Base-by-base conservation (phyloP, 1,284 basidiomycete species). In the Puccinia hordei region DNA sequence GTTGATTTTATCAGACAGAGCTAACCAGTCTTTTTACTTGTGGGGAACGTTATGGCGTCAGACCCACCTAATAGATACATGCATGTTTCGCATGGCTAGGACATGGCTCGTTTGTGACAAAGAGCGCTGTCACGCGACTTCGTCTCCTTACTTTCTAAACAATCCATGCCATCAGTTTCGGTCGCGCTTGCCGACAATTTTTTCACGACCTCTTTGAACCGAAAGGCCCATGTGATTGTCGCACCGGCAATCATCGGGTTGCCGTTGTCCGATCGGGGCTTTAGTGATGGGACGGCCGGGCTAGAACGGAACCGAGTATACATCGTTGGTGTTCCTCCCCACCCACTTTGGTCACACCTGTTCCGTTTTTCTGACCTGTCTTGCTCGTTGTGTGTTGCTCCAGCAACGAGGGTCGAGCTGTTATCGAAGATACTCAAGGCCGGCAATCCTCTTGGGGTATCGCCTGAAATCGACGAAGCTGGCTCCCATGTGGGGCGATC, bases 11-110 rank as follows among this genome's bases (percentile, higher is more conserved):
- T 73, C 49, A 44, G 44, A 17, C 33, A 53, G 71, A 15, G 3
- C 65, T 30, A n/a, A 57, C 27, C 53, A 49, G 13, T 6, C 38
- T 59, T 49, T 35, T 27, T 74, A 63, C 30, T 44, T 46, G n/a
- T 71, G 9, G 9, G n/a, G 30, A 10, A 2, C 8, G 17, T 33
- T 65, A n/a, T 33, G 24, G 49, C 38, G 30, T 71, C 22, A 78
- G 76, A 78, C 57, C 49, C 27, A 49, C 12, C 35, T 15, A 59
- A 59, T 41, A 59, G 35, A 46, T 78, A 46, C 83, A 85, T 66
- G 82, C 84, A 38, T 84, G 84, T 74, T 85, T 85, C 78, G 78
- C 83, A 53, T 85, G 84, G 84, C 75, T 84, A 15, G 84, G 84
- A 5, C 83, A 82, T 2, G 84, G 84, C 41, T 82, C 83, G 17